Evolutionary conservation across 2,329 filamentous ascomycete genomes (phyloP).

Genomic region (Scedosporium minutisporum): DNA sequence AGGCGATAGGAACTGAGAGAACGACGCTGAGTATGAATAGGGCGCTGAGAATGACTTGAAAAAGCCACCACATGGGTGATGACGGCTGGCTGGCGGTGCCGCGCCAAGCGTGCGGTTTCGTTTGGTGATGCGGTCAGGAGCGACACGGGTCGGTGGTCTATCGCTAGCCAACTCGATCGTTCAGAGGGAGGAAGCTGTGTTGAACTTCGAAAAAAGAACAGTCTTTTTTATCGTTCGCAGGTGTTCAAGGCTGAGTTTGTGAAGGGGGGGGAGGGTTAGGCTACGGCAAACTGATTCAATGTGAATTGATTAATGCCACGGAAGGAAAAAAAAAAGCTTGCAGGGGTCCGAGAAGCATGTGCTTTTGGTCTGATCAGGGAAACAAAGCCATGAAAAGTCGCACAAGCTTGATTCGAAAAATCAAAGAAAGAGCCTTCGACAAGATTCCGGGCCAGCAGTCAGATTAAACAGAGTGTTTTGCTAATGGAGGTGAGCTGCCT

Average conservation of each 20-base stretch:
- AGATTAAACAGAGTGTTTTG: neutral
- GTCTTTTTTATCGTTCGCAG: too few relatives aligned
- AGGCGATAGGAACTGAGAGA: conserved; percentile 91
- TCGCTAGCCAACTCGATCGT: neutral
- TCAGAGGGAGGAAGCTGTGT: neutral
- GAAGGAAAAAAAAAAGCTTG: neutral
- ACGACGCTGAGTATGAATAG: conserved; percentile 86
- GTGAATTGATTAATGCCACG: neutral
- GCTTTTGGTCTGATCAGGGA: neutral
- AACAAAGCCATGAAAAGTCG: neutral
- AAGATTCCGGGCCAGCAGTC: neutral
- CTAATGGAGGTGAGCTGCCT: neutral
- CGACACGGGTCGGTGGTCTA: neutral
- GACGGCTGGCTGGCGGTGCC: conserved; percentile 1
- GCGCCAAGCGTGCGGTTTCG: conserved; percentile 3
- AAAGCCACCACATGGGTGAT: conserved; percentile 66
- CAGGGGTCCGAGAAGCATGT: conserved; percentile 1
- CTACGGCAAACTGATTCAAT: neutral
- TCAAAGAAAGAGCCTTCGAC: neutral
- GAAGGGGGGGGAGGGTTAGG: neutral
- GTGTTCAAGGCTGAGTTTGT: too few relatives aligned
- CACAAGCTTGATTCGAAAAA: neutral
- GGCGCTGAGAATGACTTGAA: conserved; percentile 68
- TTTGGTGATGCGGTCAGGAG: neutral
- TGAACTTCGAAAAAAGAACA: too few relatives aligned